phyloP scores from a whole-genome alignment of 805 yeast species.

The Ogataea nonfermentans region DNA sequence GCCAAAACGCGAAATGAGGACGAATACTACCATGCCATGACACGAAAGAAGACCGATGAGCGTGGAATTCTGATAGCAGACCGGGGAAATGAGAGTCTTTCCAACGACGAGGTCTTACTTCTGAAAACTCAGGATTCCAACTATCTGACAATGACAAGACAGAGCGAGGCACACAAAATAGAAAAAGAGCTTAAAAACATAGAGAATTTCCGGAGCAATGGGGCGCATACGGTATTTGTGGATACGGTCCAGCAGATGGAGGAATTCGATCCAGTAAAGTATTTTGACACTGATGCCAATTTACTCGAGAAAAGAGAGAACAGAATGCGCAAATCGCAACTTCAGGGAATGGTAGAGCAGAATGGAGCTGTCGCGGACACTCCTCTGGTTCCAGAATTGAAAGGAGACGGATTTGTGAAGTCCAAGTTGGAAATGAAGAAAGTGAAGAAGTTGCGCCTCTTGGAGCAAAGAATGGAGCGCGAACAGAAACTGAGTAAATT shows the following conservation, averaged over 20 bases:
- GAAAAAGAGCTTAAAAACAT: conserved; percentile 51
- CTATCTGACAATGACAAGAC: conserved; percentile 75
- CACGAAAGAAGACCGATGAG: conserved; percentile 60
- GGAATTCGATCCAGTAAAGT: conserved; percentile 59
- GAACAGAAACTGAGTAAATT: conserved; percentile 65
- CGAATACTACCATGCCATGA: conserved; percentile 96
- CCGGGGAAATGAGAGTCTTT: conserved; percentile 58
- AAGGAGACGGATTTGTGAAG: conserved; percentile 27
- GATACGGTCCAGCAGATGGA: conserved; percentile 57
- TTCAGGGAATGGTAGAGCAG: conserved; percentile 39
- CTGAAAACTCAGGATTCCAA: conserved; percentile 89
- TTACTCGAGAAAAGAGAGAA: conserved; percentile 67
- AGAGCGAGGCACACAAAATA: conserved; percentile 64
- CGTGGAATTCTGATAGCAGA: conserved; percentile 68
- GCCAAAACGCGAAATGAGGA: conserved; percentile 82
- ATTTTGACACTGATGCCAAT: conserved; percentile 67
- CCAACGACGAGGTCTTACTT: conserved; percentile 74
- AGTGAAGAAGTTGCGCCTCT: conserved; percentile 54
- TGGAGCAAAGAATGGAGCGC: conserved; percentile 67
- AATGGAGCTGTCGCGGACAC: conserved; percentile 18
- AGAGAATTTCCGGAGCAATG: conserved; percentile 50
- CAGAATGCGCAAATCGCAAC: conserved; percentile 61
- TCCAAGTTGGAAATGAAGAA: conserved; percentile 45
- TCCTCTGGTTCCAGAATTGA: conserved; percentile 22
- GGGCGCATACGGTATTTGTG: conserved; percentile 85